Evolutionary conservation across 2,329 filamentous ascomycete species (phyloP).

Genomic region (Lasiodiplodia sp.): DNA sequence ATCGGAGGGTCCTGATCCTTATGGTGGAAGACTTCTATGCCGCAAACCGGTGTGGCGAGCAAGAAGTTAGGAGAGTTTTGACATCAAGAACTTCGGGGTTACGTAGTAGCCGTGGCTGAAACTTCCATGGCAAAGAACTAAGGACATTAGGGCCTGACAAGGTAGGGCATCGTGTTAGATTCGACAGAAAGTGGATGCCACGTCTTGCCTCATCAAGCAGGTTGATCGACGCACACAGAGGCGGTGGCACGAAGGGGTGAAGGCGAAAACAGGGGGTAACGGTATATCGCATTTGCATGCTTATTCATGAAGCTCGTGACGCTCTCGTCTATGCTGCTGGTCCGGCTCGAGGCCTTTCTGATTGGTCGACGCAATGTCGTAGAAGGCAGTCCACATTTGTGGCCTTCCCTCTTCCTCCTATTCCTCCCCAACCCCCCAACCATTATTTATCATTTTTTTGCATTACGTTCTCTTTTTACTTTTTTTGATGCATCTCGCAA

Average conservation of each 20-base stretch:
- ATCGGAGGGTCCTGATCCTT: neutral
- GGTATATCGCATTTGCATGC: neutral
- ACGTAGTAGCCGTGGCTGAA: neutral
- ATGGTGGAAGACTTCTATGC: neutral
- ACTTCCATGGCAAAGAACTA: neutral
- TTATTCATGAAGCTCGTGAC: neutral
- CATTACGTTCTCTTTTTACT: neutral
- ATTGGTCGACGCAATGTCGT: neutral
- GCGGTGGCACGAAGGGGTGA: neutral
- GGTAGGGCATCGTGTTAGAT: neutral
- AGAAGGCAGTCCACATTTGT: neutral
- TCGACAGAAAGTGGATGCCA: neutral
- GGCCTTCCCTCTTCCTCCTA: neutral
- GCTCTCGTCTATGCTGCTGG: neutral
- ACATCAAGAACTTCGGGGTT: neutral
- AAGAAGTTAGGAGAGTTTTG: neutral
- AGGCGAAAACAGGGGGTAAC: neutral
- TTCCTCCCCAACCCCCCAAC: neutral
- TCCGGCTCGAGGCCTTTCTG: neutral
- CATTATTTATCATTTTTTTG: neutral
- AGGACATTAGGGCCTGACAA: neutral
- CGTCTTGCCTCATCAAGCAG: slow-evolving; percentile 5
- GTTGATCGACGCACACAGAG: neutral
- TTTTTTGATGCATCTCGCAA: neutral
- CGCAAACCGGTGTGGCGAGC: neutral